Evolutionary conservation across 345 rosid species (phyloP), one percentile per base, ranked within the genome.

Genomic region (Rhizophora mangle): DNA sequence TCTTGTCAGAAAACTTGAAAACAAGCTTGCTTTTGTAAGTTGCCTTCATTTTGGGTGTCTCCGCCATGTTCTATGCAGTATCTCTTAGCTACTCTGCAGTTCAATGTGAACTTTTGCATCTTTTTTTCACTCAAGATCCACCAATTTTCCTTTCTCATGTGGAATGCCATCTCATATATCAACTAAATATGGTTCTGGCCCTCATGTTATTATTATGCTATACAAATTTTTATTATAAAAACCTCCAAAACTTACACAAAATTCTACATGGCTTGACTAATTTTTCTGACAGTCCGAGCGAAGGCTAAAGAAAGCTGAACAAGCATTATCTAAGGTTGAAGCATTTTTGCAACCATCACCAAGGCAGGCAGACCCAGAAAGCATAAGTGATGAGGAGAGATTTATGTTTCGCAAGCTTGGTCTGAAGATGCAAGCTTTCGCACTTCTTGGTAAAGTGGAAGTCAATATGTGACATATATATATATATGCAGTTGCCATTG

Each of bases 391-490:
- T 49, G 98, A 94, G 79, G 98, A 94, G 75, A 89, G 98, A 81
- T 94, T 82, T 83, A 94, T 94, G 98, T 94, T 94, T 73, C 93
- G 91, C 62, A 94, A 94, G 89, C 91, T 94, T 57, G 97, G 97
- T 57, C 79, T 91, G 75, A 91, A 76, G 82, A 94, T 94, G 98
- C 91, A 94, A 80, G 93, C 97, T 76, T 94, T 89, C 85, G 78
- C 89, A 70, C 96, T 94, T 77, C 89, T 94, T 68, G 98, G 98
- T 93, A 88, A 75, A 63, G 6, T 26, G 37, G 60, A 73, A 19
- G 65, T 68, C 22, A 66, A 51, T 31, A 20, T 69, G 22, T 74
- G 27, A 31, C 46, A 53, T 9, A 59, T 30, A 24, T 34, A 7
- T 6, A 1, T 32, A 7, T 34, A 7, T 46, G 18, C 58, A 31